Conservation (phyloP, 73 alveolate species). For the Uronychia setigera region DNA sequence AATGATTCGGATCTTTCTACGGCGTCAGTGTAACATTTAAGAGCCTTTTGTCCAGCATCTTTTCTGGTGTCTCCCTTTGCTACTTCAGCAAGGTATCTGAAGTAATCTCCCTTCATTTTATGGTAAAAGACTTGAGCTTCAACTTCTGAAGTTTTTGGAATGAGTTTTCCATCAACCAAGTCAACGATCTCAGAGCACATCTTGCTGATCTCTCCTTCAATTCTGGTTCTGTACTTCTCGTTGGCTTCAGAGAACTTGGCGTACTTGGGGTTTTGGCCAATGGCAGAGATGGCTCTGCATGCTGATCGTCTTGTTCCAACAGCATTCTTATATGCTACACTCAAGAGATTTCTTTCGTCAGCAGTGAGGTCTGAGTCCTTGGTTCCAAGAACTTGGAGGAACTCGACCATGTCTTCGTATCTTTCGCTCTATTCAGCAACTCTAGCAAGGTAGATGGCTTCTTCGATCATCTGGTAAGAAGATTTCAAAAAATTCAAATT, state of each 20-base stretch:
- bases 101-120: constrained; percentile 72
- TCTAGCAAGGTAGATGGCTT: constrained; percentile 64
- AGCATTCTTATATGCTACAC: constrained; percentile 55
- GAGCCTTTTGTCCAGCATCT: constrained; percentile 35
- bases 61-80: constrained; percentile 51
- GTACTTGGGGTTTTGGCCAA: constrained; percentile 50
- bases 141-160: constrained; percentile 17
- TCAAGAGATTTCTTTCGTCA: constrained; percentile 72
- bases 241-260: background rate
- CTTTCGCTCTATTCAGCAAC: constrained; percentile 79
- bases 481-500: too few species aligned
- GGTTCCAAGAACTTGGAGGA: constrained; percentile 45
- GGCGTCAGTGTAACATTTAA: constrained; percentile 58
- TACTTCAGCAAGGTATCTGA: constrained; percentile 69
- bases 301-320: constrained; percentile 63
- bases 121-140: constrained; percentile 55
- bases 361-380: constrained; percentile 40
- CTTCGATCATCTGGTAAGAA: too few species aligned
- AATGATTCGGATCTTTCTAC: constrained; percentile 16
- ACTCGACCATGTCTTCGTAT: constrained; percentile 65
- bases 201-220: constrained; percentile 21
- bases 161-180: constrained; percentile 4
- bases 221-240: constrained; percentile 24
- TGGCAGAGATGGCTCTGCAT: constrained; percentile 69
- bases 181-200: constrained; percentile 17